phyloP scores from a whole-genome alignment of 352 stramenopile species.

The Pythium inflatum region DNA sequence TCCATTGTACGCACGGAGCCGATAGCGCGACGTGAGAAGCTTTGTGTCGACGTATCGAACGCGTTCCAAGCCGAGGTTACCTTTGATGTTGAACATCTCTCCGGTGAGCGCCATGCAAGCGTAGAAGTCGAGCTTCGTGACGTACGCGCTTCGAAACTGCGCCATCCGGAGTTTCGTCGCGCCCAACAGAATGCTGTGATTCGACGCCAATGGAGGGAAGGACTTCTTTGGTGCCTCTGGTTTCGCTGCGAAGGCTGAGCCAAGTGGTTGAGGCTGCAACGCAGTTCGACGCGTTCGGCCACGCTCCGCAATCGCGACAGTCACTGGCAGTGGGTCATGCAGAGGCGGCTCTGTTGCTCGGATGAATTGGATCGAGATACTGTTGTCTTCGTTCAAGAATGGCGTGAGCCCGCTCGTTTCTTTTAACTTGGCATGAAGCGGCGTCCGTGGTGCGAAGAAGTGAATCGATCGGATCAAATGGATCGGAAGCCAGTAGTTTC shows the following conservation, averaged over 20 bases:
- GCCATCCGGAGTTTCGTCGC: constrained; percentile 79
- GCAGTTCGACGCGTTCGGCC: constrained; percentile 47
- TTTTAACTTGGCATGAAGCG: constrained; percentile 73
- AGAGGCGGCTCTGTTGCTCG: constrained; percentile 74
- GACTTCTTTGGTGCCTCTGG: not conserved
- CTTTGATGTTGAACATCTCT: constrained; percentile 86
- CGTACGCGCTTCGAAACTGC: constrained; percentile 81
- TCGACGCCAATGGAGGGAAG: not conserved
- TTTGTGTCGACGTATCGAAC: constrained; percentile 78
- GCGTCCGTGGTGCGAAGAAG: constrained; percentile 77
- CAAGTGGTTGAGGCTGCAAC: constrained; percentile 35
- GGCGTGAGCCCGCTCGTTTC: constrained; percentile 71
- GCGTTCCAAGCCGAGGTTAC: constrained; percentile 77
- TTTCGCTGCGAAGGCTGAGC: not conserved
- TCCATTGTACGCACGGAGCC: constrained; percentile 64
- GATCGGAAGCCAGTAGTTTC: constrained; percentile 77
- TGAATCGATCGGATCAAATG: constrained; percentile 79
- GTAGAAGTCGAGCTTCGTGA: constrained; percentile 87
- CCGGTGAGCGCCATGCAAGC: constrained; percentile 78
- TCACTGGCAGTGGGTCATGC: constrained; percentile 46
- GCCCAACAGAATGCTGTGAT: constrained; percentile 61
- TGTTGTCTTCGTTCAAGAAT: constrained; percentile 74
- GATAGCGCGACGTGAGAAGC: constrained; percentile 63
- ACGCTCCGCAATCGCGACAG: constrained; percentile 8
- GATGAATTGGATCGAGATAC: constrained; percentile 77